phyloP scores from a whole-genome alignment of 2,329 filamentous ascomycete genomes.

The Phoma sp. region DNA sequence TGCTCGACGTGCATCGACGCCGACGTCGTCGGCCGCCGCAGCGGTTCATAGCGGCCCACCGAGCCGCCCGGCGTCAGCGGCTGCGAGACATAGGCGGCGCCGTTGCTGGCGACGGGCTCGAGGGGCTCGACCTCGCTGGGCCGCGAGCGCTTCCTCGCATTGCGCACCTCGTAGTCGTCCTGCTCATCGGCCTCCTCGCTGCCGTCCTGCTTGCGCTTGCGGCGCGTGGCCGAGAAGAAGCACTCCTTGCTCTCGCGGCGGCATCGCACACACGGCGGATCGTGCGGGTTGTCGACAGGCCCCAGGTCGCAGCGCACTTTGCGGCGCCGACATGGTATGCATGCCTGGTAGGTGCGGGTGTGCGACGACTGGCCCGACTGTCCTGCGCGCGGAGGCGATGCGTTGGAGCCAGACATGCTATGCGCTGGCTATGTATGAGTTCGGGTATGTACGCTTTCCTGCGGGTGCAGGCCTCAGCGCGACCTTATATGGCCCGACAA shows the following conservation, averaged over 20 bases:
- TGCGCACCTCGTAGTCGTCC: conserved; percentile 73
- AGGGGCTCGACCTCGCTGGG: conserved; percentile 53
- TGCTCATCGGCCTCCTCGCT: conserved; percentile 54
- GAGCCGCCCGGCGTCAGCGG: conserved; percentile 73
- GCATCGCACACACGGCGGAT: conserved; percentile 92
- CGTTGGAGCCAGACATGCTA: conserved; percentile 11
- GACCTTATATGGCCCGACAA: conserved; percentile 7
- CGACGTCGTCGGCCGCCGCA: conserved; percentile 65
- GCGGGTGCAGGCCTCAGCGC: conserved; percentile 14
- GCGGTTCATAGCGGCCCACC: conserved; percentile 69
- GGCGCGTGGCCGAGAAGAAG: conserved; percentile 92
- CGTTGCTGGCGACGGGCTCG: conserved; percentile 32
- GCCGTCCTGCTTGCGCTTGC: conserved; percentile 79
- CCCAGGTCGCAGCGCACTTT: conserved; percentile 53
- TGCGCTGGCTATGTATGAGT: not conserved
- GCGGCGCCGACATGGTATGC: conserved; percentile 57
- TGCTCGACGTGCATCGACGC: conserved; percentile 35
- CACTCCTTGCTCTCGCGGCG: conserved; percentile 95
- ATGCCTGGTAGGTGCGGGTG: conserved; percentile 41
- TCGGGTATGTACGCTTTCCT: conserved; percentile 18
- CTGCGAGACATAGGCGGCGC: conserved; percentile 46
- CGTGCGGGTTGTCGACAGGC: conserved; percentile 87
- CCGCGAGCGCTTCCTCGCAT: conserved; percentile 73
- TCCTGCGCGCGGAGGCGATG: conserved; percentile 7
- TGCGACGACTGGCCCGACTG: conserved; percentile 4